Conservation (phyloP, 1,284 basidiomycete species). For the Rhodofomes roseus region DNA sequence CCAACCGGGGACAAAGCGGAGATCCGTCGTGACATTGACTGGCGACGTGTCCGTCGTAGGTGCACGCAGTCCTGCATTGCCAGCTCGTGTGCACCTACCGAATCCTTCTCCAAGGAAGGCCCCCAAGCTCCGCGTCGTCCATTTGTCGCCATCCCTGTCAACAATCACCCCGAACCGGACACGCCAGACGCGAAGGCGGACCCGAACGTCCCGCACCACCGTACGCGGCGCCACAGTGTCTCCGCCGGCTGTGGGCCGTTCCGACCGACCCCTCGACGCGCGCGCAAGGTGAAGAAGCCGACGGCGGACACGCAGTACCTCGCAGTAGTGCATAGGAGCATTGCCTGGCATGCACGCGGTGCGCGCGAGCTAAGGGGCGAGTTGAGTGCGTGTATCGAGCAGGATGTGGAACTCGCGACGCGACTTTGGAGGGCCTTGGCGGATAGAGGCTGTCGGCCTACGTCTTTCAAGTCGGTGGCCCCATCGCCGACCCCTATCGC, state of each 20-base stretch:
- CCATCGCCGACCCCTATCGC: not conserved
- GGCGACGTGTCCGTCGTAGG: constrained; percentile 16
- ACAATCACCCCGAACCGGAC: not conserved
- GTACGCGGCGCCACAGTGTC: not conserved
- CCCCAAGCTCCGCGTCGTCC: constrained; percentile 1
- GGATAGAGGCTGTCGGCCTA: constrained; percentile 30
- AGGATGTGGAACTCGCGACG: constrained; percentile 30
- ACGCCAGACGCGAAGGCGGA: not conserved
- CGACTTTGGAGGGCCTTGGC: constrained; percentile 28
- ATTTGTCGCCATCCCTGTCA: not conserved
- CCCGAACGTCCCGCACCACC: not conserved
- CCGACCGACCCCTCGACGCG: constrained; percentile 25
- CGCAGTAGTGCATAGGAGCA: constrained; percentile 38
- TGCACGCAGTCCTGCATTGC: constrained; percentile 22
- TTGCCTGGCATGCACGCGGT: constrained; percentile 22
- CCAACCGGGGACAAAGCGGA: constrained; percentile 6
- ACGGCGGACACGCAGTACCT: constrained; percentile 37
- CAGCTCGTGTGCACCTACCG: constrained; percentile 19
- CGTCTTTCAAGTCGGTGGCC: constrained; percentile 11
- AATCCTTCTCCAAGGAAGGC: constrained; percentile 5
- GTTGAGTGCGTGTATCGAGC: constrained; percentile 16
- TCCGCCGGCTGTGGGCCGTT: not conserved
- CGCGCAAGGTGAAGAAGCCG: constrained; percentile 32
- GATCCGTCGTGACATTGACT: not conserved
- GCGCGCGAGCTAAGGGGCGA: not conserved